Evolutionary conservation across 345 rosid genomes (phyloP), one percentile per base, ranked within the genome.

Genomic region (Bruguiera gymnorhiza): DNA sequence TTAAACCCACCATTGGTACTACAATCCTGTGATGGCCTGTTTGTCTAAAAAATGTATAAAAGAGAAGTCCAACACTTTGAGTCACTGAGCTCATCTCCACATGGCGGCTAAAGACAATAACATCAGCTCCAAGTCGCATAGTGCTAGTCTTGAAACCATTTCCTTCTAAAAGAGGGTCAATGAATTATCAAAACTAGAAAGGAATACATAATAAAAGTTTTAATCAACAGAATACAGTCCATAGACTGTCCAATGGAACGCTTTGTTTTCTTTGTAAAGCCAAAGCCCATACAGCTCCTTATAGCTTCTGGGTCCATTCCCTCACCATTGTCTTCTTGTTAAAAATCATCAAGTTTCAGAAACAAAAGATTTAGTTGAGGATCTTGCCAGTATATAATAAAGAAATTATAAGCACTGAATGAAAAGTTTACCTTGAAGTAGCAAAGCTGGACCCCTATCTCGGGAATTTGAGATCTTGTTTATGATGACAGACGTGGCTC

Each of bases 111-210:
- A 94, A 89, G 71, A 94, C 95, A 39, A 94, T 82, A 62, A 86
- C 98, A 80, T 89, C 98, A 62, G 93, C 97, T 72, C 98, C 97
- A 75, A 94, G 96, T 80, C 96, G 85, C 96, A 89, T 91, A 66
- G 97, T 82, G 82, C 98, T 89, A 8, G 98, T 94, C 89, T 94
- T 91, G 85, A 91, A 94, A 75, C 98, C 97, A 82, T 94, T 94
- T 19, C 97, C 98, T 85, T 94, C 98, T 91, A 81, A 66, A 86
- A 80, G 74, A 8, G 43, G 43, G 43, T 2, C 43, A 10, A 8
- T 8, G 43, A 37, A 8, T 37, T 8, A 1, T 66, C 71, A 73
- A 84, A 39, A 78, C 68, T 31, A 37, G 46, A 37, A 37, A 37
- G 46, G 15, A 37, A 37, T 37, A 9, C 15, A 9, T 37, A 36